Percentiles rank a stretch among this genome's conserved stretches.
Conservation (phyloP, 2,329 filamentous ascomycete genomes). For the Talaromyces pinophilus region DNA sequence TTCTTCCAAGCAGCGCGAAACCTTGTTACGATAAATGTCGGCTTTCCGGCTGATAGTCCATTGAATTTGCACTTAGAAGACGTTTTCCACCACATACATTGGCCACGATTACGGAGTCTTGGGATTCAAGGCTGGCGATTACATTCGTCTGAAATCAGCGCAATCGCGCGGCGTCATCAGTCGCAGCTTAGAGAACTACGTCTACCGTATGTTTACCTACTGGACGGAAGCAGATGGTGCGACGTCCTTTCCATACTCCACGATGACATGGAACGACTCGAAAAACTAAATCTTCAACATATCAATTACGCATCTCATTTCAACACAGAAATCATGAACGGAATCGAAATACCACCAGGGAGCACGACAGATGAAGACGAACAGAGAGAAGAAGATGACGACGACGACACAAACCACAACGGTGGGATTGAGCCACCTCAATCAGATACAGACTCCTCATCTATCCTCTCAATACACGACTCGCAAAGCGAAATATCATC, state of each 20-base stretch:
- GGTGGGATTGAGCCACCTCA: neutral
- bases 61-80: slow-evolving; percentile 60
- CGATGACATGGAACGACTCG: slow-evolving; percentile 57
- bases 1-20: slow-evolving; percentile 62
- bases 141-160: slow-evolving; percentile 61
- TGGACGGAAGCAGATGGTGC: slow-evolving; percentile 61
- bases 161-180: slow-evolving; percentile 57
- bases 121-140: slow-evolving; percentile 67
- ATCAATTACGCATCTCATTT: slow-evolving; percentile 62
- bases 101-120: slow-evolving; percentile 63
- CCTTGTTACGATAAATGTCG: slow-evolving; percentile 64
- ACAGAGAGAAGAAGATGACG: slow-evolving; percentile 7
- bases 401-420: slow-evolving; percentile 23
- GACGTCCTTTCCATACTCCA: slow-evolving; percentile 60
- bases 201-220: slow-evolving; percentile 62
- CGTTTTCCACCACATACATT: slow-evolving; percentile 63
- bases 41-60: slow-evolving; percentile 61
- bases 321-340: slow-evolving; percentile 42
- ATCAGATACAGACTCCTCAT: slow-evolving; percentile 25
- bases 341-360: slow-evolving; percentile 26
- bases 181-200: slow-evolving; percentile 60
- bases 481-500: slow-evolving; percentile 22
- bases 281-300: slow-evolving; percentile 63
- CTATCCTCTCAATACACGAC: slow-evolving; percentile 11
- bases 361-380: slow-evolving; percentile 19